Percentiles rank a stretch among this genome's conserved stretches.
Evolutionary conservation across 768 basidiomycete genomes (phyloP).

Genomic region (Ramaria sp.): DNA sequence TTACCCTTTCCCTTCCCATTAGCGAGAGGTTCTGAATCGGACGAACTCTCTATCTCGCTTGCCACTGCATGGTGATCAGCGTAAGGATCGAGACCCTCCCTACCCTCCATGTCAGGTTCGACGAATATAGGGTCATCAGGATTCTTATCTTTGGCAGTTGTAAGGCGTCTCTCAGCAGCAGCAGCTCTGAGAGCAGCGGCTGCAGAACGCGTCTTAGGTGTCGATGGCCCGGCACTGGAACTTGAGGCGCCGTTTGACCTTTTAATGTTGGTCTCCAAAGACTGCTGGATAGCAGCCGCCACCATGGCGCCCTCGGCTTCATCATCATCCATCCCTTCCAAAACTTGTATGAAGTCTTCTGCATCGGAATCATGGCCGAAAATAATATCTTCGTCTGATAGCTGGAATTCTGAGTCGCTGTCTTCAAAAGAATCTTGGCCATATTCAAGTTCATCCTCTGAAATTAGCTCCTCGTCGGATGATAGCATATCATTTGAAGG

Average conservation of each 20-base stretch:
- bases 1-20: conserved; percentile 25
- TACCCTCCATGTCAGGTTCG: conserved; percentile 14
- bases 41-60: too few relatives aligned
- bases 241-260: conserved; percentile 25
- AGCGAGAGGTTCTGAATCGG: background rate
- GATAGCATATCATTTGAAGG: background rate
- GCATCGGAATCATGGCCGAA: conserved; percentile 10
- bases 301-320: conserved; percentile 45
- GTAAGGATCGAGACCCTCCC: conserved; percentile 9
- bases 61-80: too few relatives aligned
- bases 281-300: conserved; percentile 43
- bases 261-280: conserved; percentile 26
- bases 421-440: conserved; percentile 41
- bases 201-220: conserved; percentile 20
- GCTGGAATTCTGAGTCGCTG: conserved; percentile 54
- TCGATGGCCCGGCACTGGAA: conserved; percentile 22
- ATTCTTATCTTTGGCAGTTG: conserved; percentile 20
- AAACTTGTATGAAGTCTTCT: background rate
- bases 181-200: conserved; percentile 35
- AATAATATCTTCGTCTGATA: conserved; percentile 22
- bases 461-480: conserved; percentile 13
- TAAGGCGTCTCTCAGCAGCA: conserved; percentile 45
- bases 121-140: conserved; percentile 26
- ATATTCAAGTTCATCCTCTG: conserved; percentile 31
- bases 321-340: conserved; percentile 14